phyloP scores from a whole-genome alignment of 345 rosid species.

The Eucalyptus cloeziana region DNA sequence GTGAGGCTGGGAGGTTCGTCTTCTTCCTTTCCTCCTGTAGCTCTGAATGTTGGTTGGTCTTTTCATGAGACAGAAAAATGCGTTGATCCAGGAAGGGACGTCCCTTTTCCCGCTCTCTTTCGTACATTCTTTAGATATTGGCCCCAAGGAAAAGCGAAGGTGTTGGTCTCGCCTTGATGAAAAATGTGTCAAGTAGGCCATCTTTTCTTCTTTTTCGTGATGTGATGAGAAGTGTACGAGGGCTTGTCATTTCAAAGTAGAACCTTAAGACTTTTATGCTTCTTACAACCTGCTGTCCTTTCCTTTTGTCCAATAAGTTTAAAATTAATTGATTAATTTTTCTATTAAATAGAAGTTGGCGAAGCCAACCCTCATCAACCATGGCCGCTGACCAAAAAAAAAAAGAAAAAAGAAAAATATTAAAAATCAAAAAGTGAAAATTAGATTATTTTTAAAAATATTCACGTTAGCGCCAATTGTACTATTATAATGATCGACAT shows the following conservation, averaged over 20 bases:
- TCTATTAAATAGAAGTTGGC: too few species aligned
- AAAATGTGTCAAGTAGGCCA: not conserved
- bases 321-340: too few species aligned
- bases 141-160: not conserved
- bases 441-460: too few species aligned
- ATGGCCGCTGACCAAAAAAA: too few species aligned
- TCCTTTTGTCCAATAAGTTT: too few species aligned
- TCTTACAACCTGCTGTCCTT: too few species aligned
- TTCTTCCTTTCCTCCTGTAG: not conserved
- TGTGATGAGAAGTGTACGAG: too few species aligned
- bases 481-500: too few species aligned
- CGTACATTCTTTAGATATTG: not conserved
- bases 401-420: too few species aligned
- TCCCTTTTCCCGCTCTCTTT: not conserved
- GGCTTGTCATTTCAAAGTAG: not conserved
- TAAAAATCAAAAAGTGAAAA: too few species aligned
- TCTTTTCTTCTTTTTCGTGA: not conserved
- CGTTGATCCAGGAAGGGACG: not conserved
- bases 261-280: too few species aligned
- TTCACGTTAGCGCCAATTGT: rapidly evolving
- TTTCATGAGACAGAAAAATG: not conserved
- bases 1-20: not conserved
- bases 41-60: not conserved
- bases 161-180: not conserved
- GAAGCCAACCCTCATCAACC: too few species aligned